phyloP scores from a whole-genome alignment of 2,329 filamentous ascomycete genomes.

The Pleurostoma richardsiae region DNA sequence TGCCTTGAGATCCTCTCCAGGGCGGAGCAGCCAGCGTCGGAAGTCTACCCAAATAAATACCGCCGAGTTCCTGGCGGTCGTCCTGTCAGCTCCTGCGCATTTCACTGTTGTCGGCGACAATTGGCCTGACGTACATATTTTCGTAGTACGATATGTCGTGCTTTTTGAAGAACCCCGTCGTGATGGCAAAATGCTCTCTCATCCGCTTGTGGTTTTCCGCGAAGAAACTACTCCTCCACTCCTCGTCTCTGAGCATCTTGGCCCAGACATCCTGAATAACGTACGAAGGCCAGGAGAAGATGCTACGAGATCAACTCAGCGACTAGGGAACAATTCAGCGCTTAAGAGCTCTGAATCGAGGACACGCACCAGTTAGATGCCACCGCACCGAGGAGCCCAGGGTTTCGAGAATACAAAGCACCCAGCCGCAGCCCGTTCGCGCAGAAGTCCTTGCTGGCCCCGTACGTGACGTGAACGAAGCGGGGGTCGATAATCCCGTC shows the following conservation, averaged over 20 bases:
- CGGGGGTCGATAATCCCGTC: conserved; percentile 38
- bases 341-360: too few relatives aligned
- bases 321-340: too few relatives aligned
- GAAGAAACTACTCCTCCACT: conserved; percentile 38
- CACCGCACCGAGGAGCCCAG: conserved; percentile 29
- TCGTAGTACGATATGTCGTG: conserved; percentile 8
- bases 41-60: conserved; percentile 13
- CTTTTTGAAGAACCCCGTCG: conserved; percentile 7
- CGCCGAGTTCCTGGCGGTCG: neutral
- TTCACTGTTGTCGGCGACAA: neutral
- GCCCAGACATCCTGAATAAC: conserved; percentile 34
- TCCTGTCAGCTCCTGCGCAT: too few relatives aligned
- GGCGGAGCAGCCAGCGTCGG: neutral
- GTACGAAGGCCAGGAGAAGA: conserved; percentile 40
- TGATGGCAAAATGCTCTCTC: conserved; percentile 6
- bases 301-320: neutral
- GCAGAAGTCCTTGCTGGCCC: conserved; percentile 48
- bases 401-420: conserved; percentile 39
- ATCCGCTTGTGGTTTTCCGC: conserved; percentile 27
- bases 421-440: conserved; percentile 51
- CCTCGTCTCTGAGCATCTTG: conserved; percentile 35
- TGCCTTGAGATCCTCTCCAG: too few relatives aligned
- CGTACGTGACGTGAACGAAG: conserved; percentile 46
- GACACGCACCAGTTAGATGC: conserved; percentile 16
- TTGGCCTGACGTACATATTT: neutral